Base-by-base conservation (phyloP, 768 basidiomycete species). In the Rubroboletus satanas region DNA sequence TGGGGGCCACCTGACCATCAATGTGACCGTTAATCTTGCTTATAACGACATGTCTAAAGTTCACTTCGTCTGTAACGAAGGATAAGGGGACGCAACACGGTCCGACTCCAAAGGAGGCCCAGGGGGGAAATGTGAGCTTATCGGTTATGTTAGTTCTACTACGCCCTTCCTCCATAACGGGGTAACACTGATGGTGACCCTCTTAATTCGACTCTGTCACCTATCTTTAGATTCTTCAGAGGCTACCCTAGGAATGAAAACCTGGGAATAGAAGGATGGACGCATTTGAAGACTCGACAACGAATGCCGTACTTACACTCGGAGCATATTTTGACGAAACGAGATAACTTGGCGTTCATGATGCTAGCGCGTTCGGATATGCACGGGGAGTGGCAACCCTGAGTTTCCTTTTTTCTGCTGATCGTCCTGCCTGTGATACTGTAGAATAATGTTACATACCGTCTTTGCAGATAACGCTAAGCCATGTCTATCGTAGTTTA, bases 161-260 rank as follows among this genome's bases (percentile, higher is more conserved):
- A n/a, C n/a, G 42, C 10, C 43, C 33, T 6, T 11, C n/a, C 23
- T 29, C 60, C 45, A 51, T 44, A 59, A 49, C 42, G 14, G 39
- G 54, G 23, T 26, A 21, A 33, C 18, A 42, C 45, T 5, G 52
- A 32, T 7, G 52, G 28, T 7, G 43, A 45, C 37, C 31, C 7
- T 18, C 29, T 49, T 42, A 35, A 21, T 28, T 23, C 28, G 12
- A 36, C 35, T 5, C 42, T 12, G 29, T 17, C 12, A 6, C 17
- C 60, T 62, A 63, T 55, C 32, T 51, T 51, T 54, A 32, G 49
- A 33, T 41, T n/a, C 36, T 42, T 48, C 36, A 36, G 7, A 5
- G 44, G 18, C 12, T 28, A 14, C 21, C 17, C 50, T 18, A 14
- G 18, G n/a, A 21, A 21, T 21, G 21, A 21, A 21, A 21, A 10